Evolutionary conservation across 805 yeast species (phyloP), one percentile per base, ranked within the genome.

Genomic region (Candida oleophila): DNA sequence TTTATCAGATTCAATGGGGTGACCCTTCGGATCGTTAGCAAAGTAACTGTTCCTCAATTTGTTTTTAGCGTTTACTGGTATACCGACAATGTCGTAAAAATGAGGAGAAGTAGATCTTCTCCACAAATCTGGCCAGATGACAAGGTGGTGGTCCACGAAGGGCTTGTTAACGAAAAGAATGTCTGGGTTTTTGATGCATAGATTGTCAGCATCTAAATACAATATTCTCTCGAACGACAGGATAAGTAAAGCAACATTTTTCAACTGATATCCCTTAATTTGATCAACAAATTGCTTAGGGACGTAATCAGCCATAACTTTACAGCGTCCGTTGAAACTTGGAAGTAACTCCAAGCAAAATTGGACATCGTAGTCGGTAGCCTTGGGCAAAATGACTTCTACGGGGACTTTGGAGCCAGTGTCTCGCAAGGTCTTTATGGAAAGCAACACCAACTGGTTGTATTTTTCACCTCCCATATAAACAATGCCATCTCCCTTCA

Each of bases 261-360:
- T 69, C 47, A 63, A 55, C 53, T 70, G 74, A 49, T 56, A 69
- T 2, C 71, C 66, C 22, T 52, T 46, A 36, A 69, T 51, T 16
- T 55, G 52, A 22, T 49, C 47, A 42, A 59, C 51, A 14, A 59
- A 37, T 1, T 44, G 30, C 28, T 50, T 44, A 1, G 73, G 69
- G 37, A 70, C 56, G 42, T 56, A 61, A 46, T 82, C 81, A 15
- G 76, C 73, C 65, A 88, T 68, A 44, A 81, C 74, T 49, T 59
- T 61, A 54, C 75, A 70, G 30, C 49, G 52, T 7, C 63, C 73
- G 52, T 68, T 65, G 39, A 67, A 52, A 5, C 45, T 44, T 2
- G 74, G 74, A 37, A 70, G 57, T 35, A 68, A 49, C 28, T 46
- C 51, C 44, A 56, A 53, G 53, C 75, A 70, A 30, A 69, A 59